Evolutionary conservation across 805 yeast genomes (phyloP).

Genomic region (Wickerhamomyces hampshirensis): DNA sequence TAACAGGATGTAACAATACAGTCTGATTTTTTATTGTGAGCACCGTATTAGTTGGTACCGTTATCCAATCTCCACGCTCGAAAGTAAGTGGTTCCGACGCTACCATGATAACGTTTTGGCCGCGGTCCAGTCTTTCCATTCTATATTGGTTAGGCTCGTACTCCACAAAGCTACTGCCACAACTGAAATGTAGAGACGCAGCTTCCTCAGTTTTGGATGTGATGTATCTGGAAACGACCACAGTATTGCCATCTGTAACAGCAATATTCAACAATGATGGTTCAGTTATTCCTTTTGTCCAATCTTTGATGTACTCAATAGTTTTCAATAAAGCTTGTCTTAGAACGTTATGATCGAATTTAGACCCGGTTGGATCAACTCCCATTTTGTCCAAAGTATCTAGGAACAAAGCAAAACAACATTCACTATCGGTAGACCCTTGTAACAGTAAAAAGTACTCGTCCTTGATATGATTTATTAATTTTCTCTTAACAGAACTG

Average conservation of each 20-base stretch:
- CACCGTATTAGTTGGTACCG: constrained; percentile 89
- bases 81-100: constrained; percentile 96
- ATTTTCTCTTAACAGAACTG: constrained; percentile 61
- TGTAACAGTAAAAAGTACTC: constrained; percentile 76
- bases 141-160: constrained; percentile 86
- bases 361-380: constrained; percentile 52
- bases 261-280: constrained; percentile 93
- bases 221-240: constrained; percentile 84
- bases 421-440: constrained; percentile 95
- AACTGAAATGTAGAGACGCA: constrained; percentile 89
- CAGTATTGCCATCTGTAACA: constrained; percentile 85
- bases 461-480: constrained; percentile 72
- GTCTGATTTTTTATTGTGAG: constrained; percentile 81
- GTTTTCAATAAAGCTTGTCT: constrained; percentile 69
- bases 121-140: constrained; percentile 90
- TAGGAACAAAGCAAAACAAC: constrained; percentile 84
- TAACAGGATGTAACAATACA: constrained; percentile 84
- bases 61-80: constrained; percentile 96
- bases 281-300: constrained; percentile 71
- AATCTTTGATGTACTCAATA: constrained; percentile 67
- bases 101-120: constrained; percentile 93
- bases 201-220: constrained; percentile 91
- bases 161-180: constrained; percentile 89
- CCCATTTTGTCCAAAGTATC: constrained; percentile 77
- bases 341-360: constrained; percentile 50